Base-by-base conservation (phyloP, 768 basidiomycete genomes). In the Melanogaster broomeanus region DNA sequence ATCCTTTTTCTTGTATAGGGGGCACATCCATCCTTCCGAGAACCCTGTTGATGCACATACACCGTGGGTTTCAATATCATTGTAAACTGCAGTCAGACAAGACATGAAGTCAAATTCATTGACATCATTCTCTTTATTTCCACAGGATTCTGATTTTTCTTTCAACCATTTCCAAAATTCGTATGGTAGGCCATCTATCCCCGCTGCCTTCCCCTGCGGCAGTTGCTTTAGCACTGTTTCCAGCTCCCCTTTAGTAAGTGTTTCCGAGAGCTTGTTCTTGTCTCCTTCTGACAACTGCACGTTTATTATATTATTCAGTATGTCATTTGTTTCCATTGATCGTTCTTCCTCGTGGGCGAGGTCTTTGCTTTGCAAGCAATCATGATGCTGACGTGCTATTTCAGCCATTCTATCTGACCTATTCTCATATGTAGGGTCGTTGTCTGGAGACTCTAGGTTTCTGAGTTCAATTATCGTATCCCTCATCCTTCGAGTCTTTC, bases 1-100 rank as follows among this genome's bases (percentile, higher is more conserved):
- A 18, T 73, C 70, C 4, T 65, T 68, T 38, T 78, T 77, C 31
- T 78, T 78, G 49, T 72, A 78, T 0, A 78, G 25, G 0, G 70
- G 74, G 62, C 72, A 63, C 50, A 70, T 62, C 59, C 61, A 64
- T 0, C 75, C 76, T 7, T 61, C 40, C 0, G 65, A 22, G 43
- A 74, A 79, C 0, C 19, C 2, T 0, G 61, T 52, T 0, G 10
- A 3, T 0, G 18, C 1, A 3, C 16, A 3, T 0, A 68, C 3
- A 0, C 74, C 71, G 33, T 69, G 1, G 1, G 3, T 0, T 48
- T 67, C 48, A 0, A 76, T 74, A 30, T 74, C 60, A 2, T 59
- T 60, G n/a, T 40, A 64, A 0, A 64, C 38, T 0, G 0, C 24
- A 0, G 25, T 56, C 0, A 64, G 43, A 1, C 40, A 33, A 6